Evolutionary conservation across 345 rosid genomes (phyloP), one percentile per base, ranked within the genome.

Genomic region (Citrus unshiu): DNA sequence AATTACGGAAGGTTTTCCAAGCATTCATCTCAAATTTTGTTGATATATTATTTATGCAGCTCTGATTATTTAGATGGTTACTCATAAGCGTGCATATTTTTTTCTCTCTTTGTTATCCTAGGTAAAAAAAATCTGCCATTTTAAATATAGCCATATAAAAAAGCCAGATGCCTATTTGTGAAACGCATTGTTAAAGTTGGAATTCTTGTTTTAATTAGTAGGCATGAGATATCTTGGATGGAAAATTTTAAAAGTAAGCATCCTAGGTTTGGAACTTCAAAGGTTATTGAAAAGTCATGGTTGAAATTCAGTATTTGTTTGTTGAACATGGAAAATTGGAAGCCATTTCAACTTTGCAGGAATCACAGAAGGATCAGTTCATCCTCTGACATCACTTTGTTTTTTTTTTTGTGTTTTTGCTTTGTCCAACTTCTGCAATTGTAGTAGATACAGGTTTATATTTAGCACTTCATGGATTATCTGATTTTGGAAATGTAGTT

Each of bases 1-100:
- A 96, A 85, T 81, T 96, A 80, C 90, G 98, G 34, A 94, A 96
- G 99, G 99, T 96, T 75, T 35, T 76, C 54, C 70, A 73, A 25
- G 35, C 75, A 4, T 40, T 34, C 24, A 24, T 21, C n/a, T 61
- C 46, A 39, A 6, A 24, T 14, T 49, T 72, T 3, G 3, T 35
- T 32, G 65, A 54, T 54, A 12, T 79, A 51, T 8, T 14, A 7
- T 66, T 54, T 68, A 14, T 43, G 25, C 32, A 40, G 46, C 34
- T 70, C 40, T 74, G 64, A 22, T 29, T 10, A 46, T 74, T 60
- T 49, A 25, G 64, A 81, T 71, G 34, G 68, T 39, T 69, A 59
- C 65, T 60, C 2, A 4, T 54, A 34, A n/a, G 14, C 68, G 24
- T 32, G 29, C 49, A 32, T 70, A 29, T 29, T 67, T 56, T 46